phyloP scores from a whole-genome alignment of 1,284 basidiomycete species.

The Cutaneotrichosporon spelunceum region DNA sequence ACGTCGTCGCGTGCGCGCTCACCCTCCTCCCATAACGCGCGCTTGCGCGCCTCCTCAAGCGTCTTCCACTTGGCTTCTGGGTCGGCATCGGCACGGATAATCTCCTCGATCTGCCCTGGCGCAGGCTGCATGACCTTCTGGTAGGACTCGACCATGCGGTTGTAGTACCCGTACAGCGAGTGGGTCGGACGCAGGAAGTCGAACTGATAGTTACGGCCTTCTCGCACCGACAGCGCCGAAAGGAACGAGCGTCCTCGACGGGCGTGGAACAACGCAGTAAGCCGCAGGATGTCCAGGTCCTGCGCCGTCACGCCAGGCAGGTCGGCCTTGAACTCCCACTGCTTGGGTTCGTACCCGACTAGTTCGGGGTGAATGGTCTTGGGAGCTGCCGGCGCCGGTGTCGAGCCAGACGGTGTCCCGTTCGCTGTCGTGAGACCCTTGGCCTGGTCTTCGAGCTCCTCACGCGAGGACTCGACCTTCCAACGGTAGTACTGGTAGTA shows the following conservation, averaged over 20 bases:
- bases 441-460: slow-evolving; percentile 65
- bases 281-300: slow-evolving; percentile 86
- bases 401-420: slow-evolving; percentile 17
- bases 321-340: slow-evolving; percentile 80
- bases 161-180: slow-evolving; percentile 94
- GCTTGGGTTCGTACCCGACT: slow-evolving; percentile 68
- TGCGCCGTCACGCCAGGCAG: slow-evolving; percentile 83
- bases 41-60: slow-evolving; percentile 69
- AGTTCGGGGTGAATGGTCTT: slow-evolving; percentile 41
- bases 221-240: slow-evolving; percentile 74
- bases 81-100: slow-evolving; percentile 62
- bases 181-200: slow-evolving; percentile 95
- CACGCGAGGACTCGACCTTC: slow-evolving; percentile 65
- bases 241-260: slow-evolving; percentile 85
- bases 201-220: slow-evolving; percentile 95
- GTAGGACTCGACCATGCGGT: slow-evolving; percentile 95
- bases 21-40: slow-evolving; percentile 84
- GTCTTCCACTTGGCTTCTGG: slow-evolving; percentile 65
- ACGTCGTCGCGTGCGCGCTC: slow-evolving; percentile 81
- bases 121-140: slow-evolving; percentile 82
- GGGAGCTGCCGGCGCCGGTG: slow-evolving; percentile 35
- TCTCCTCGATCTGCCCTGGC: slow-evolving; percentile 66
- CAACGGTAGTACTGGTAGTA: slow-evolving; percentile 96
- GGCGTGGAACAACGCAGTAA: slow-evolving; percentile 94
- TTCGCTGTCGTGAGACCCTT: slow-evolving; percentile 25